A percentile compares a stretch with the other conserved stretches of the same genome.
Conservation (phyloP, 768 basidiomycete species). For the Pleurotus platypus region DNA sequence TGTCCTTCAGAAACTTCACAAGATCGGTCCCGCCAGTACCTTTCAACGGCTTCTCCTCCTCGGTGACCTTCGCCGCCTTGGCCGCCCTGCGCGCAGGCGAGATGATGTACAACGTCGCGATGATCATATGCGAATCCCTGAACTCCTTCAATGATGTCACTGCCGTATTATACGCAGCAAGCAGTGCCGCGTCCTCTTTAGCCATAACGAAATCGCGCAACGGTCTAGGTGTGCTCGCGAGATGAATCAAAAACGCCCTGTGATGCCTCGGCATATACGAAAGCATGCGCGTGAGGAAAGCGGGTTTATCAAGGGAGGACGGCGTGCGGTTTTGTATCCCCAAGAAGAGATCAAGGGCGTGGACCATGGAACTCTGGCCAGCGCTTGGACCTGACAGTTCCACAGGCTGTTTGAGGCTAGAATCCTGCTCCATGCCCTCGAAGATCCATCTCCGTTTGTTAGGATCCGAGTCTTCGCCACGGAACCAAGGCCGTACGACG, state of each 20-base stretch:
- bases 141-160: slow-evolving; percentile 69
- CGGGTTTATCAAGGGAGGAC: slow-evolving; percentile 22
- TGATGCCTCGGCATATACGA: slow-evolving; percentile 85
- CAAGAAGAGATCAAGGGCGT: slow-evolving; percentile 69
- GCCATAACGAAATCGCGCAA: slow-evolving; percentile 53
- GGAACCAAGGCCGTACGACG: slow-evolving; percentile 77
- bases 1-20: slow-evolving; percentile 72
- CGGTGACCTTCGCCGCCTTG: slow-evolving; percentile 11
- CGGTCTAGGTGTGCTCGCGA: slow-evolving; percentile 56
- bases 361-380: slow-evolving; percentile 77
- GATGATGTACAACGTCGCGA: slow-evolving; percentile 76
- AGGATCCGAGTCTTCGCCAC: slow-evolving; percentile 57
- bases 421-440: slow-evolving; percentile 51
- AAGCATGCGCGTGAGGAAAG: slow-evolving; percentile 75
- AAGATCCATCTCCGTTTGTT: slow-evolving; percentile 48
- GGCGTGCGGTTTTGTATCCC: slow-evolving; percentile 36
- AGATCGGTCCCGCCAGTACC: slow-evolving; percentile 85
- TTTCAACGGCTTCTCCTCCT: slow-evolving; percentile 32
- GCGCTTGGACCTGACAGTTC: slow-evolving; percentile 78
- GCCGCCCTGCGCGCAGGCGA: slow-evolving; percentile 52
- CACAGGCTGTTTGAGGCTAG: slow-evolving; percentile 36
- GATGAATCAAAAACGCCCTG: slow-evolving; percentile 69
- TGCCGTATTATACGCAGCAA: slow-evolving; percentile 63
- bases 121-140: slow-evolving; percentile 75
- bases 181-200: slow-evolving; percentile 29